phyloP scores from a whole-genome alignment of 331 rosid species.

The Rosa hybrid region DNA sequence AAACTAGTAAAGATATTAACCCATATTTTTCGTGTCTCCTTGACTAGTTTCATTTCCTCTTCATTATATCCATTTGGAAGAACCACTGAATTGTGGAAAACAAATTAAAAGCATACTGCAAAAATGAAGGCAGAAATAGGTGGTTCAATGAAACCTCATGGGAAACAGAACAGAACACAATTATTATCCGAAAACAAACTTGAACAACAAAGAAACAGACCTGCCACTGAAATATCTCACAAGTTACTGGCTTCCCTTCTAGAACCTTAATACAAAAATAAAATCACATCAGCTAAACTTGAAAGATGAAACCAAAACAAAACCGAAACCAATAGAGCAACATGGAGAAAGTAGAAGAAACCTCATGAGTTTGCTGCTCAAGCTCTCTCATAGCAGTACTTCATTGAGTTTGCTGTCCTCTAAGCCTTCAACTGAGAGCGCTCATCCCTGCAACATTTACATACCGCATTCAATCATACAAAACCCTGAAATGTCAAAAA shows the following conservation, averaged over 20 bases:
- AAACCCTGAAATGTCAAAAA: too few relatives aligned
- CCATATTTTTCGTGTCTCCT: constrained; percentile 94
- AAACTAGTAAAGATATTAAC: constrained; percentile 39
- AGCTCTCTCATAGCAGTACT: constrained; percentile 99
- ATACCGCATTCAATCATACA: too few relatives aligned
- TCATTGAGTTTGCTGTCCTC: too few relatives aligned
- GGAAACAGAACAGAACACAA: not conserved
- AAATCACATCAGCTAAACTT: constrained; percentile 10
- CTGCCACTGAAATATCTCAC: constrained; percentile 85
- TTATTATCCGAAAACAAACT: constrained; percentile 7
- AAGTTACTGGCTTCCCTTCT: constrained; percentile 83
- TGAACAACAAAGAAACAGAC: constrained; percentile 36
- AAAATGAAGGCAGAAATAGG: constrained; percentile 25
- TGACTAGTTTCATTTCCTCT: constrained; percentile 98
- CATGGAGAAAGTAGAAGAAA: constrained; percentile 28
- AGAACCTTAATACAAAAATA: constrained; percentile 45
- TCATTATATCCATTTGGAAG: constrained; percentile 94
- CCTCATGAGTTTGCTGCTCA: constrained; percentile 94
- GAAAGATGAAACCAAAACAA: not conserved
- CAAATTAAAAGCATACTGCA: constrained; percentile 95
- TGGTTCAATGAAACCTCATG: constrained; percentile 7
- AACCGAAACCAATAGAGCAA: not conserved
- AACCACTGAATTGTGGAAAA: constrained; percentile 91
- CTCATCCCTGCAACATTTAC: too few relatives aligned
- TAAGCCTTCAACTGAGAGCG: too few relatives aligned